These are phyloP conservation scores for Kodamaea kaohsiungensis DNA, from an alignment of 805 yeast species.

Conservation along the genomic window DNA sequence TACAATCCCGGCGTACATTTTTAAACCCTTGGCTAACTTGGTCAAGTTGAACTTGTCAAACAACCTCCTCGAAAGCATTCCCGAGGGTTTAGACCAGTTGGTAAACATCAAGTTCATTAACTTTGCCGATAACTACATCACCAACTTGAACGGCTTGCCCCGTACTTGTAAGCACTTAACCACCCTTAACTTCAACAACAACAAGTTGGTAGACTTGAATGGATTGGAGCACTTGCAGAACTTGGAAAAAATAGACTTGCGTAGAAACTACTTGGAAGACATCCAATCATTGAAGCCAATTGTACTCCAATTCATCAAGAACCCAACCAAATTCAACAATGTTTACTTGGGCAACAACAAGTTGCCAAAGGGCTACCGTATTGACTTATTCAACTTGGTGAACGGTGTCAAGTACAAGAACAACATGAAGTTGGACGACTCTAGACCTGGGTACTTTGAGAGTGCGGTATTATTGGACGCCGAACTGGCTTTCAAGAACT, in stretches of 20 bases:
- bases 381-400: constrained; percentile 55
- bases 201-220: constrained; percentile 40
- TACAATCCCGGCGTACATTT: constrained; percentile 33
- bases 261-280: constrained; percentile 47
- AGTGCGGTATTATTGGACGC: constrained; percentile 53
- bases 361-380: constrained; percentile 48
- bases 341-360: constrained; percentile 44
- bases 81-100: constrained; percentile 54
- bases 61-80: constrained; percentile 50
- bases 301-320: constrained; percentile 32
- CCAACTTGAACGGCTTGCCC: constrained; percentile 36
- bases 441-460: constrained; percentile 63
- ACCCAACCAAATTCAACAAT: constrained; percentile 36
- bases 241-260: constrained; percentile 53
- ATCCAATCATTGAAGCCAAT: constrained; percentile 36
- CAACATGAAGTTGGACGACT: constrained; percentile 54
- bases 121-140: constrained; percentile 43
- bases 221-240: constrained; percentile 45
- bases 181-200: constrained; percentile 53
- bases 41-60: constrained; percentile 57
- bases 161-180: constrained; percentile 35
- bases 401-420: constrained; percentile 54
- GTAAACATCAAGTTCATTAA: constrained; percentile 48
- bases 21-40: constrained; percentile 40
- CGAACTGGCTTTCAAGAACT: constrained; percentile 45